These are phyloP conservation scores for Fusarium illudens DNA, from an alignment of 2,329 filamentous ascomycete species.

Conservation along the genomic window DNA sequence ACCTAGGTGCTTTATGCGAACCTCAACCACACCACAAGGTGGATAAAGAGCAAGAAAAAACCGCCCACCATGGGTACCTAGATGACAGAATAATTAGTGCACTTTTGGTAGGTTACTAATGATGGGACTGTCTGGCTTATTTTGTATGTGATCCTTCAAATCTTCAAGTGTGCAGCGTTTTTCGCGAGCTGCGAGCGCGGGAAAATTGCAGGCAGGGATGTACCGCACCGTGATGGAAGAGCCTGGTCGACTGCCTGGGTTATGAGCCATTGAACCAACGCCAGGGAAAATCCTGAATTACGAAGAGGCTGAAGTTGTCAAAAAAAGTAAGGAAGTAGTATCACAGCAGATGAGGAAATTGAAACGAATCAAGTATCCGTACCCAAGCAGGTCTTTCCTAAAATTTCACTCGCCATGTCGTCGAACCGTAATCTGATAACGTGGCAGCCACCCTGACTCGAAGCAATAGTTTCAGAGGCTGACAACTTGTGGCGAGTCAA, in stretches of 20 bases:
- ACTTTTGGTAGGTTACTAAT: neutral
- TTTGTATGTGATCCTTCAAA: neutral
- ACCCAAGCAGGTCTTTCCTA: neutral
- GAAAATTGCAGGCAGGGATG: neutral
- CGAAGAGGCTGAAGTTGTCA: neutral
- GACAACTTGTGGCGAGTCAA: slow-evolving; percentile 11
- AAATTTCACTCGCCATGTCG: neutral
- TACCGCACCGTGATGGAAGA: neutral
- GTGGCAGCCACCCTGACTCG: slow-evolving; percentile 2
- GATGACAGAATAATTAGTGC: neutral
- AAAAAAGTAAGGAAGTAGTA: neutral
- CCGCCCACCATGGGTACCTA: neutral
- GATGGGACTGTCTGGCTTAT: neutral
- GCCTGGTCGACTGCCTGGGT: neutral
- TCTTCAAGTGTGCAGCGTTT: neutral
- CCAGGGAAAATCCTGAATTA: neutral
- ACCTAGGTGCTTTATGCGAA: slow-evolving; percentile 16
- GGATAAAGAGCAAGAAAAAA: neutral
- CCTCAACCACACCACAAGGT: neutral
- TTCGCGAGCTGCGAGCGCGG: neutral
- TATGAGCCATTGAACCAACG: neutral
- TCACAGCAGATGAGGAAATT: neutral
- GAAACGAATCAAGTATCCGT: neutral
- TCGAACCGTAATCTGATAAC: neutral
- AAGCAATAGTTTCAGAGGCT: neutral